Evolutionary conservation across 371 early-diverging fungal species (phyloP), one percentile per base, ranked within the genome.

Genomic region (Fennellomyces sp.): DNA sequence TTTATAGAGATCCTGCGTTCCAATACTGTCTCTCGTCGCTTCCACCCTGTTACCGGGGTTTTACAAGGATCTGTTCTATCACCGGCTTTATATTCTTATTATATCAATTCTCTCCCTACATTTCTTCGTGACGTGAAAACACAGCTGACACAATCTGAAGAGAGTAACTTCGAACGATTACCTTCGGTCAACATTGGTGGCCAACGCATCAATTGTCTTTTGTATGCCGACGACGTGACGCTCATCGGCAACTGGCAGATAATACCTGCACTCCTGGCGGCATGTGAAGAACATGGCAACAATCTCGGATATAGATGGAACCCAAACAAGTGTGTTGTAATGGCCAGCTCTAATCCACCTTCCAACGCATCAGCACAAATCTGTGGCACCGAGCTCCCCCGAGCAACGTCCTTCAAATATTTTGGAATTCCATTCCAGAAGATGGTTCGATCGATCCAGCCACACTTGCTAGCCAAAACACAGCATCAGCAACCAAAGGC

Each of bases 161-260:
- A n/a, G n/a, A n/a, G n/a, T n/a, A n/a, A n/a, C n/a, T n/a, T n/a
- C n/a, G n/a, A n/a, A n/a, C n/a, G n/a, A n/a, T n/a, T n/a, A n/a
- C n/a, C n/a, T n/a, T n/a, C n/a, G n/a, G n/a, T n/a, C n/a, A n/a
- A n/a, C n/a, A n/a, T n/a, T n/a, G n/a, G n/a, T n/a, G n/a, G n/a
- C n/a, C 7, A 27, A 4, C 19, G 11, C 23, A 45, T 66, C 15
- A 71, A 66, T 25, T 62, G 45, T 17, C 49, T 67, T 0, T 58
- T 66, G 2, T 70, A 61, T 56, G 70, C 71, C 3, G 74, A 73
- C 42, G 75, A 70, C 58, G 67, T 75, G 1, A 69, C 60, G 13
- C 30, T 71, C 19, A 55, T 75, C 38, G 68, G 64, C 52, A 2
- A 26, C 49, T 0, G 12, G 33, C n/a, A 48, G n/a, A n/a, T n/a